Percentiles rank a stretch among this genome's conserved stretches.
Conservation (phyloP, 768 basidiomycete species). For the Gymnopilus dilepis region DNA sequence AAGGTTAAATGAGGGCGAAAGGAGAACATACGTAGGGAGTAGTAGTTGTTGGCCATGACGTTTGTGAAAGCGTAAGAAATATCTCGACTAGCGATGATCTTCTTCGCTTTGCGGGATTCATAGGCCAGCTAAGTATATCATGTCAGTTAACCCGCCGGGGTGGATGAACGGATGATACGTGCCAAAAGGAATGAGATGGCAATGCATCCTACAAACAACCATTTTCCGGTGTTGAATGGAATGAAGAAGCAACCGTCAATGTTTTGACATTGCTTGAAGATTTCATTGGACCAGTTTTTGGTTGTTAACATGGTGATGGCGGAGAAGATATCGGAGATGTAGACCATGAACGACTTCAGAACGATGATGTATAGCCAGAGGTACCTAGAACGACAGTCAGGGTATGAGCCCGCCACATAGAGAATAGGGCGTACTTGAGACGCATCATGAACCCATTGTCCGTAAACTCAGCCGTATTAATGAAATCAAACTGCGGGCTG, state of each 20-base stretch:
- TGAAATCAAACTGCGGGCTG: constrained; percentile 87
- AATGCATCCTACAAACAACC: constrained; percentile 98
- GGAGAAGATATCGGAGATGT: constrained; percentile 97
- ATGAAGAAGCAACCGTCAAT: constrained; percentile 80
- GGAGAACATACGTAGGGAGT: constrained; percentile 79
- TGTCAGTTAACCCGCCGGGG: not conserved
- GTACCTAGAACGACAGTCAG: constrained; percentile 60
- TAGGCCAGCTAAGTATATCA: constrained; percentile 67
- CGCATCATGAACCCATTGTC: constrained; percentile 88
- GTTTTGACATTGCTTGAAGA: constrained; percentile 74
- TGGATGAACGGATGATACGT: constrained; percentile 32
- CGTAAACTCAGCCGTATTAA: constrained; percentile 92
- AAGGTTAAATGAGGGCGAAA: not conserved
- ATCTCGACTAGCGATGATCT: constrained; percentile 93
- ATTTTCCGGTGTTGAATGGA: constrained; percentile 88
- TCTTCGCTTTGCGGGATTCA: constrained; percentile 89
- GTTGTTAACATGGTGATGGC: constrained; percentile 96
- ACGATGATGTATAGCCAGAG: constrained; percentile 92
- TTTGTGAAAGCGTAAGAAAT: constrained; percentile 99
- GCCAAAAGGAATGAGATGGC: constrained; percentile 97
- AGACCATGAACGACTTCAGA: constrained; percentile 95
- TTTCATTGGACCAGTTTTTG: constrained; percentile 88
- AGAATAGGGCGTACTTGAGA: constrained; percentile 63
- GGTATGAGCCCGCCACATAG: not conserved
- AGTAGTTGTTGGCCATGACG: constrained; percentile 95